These are phyloP conservation scores for Ailanthus altissimus DNA, from an alignment of 345 rosid genomes.

Conservation along the genomic window DNA sequence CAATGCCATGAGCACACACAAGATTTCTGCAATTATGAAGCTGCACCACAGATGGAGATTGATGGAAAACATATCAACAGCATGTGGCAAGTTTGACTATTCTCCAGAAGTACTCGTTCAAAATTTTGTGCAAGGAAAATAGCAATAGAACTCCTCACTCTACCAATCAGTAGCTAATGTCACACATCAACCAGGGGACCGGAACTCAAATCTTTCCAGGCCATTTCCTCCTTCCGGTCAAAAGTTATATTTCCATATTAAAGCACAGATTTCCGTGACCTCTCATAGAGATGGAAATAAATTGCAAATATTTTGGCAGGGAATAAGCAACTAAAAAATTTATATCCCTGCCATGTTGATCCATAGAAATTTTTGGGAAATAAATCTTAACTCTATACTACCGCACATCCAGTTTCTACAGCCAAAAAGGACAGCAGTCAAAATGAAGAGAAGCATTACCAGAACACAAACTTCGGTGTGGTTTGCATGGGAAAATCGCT, in stretches of 20 bases:
- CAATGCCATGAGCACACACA: not conserved
- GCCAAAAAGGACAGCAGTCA: not conserved
- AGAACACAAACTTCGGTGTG: constrained; percentile 79
- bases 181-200: not conserved
- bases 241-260: constrained; percentile 5
- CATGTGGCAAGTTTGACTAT: not conserved
- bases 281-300: not conserved
- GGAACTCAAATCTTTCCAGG: not conserved
- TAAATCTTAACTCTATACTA: not conserved
- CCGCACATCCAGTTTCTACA: not conserved
- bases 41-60: not conserved
- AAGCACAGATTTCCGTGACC: constrained; percentile 4
- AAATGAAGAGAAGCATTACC: constrained; percentile 50
- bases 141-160: not conserved
- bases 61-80: not conserved
- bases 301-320: not conserved
- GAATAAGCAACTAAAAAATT: not conserved
- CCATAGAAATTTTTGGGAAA: not conserved
- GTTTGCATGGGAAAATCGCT: constrained; percentile 69
- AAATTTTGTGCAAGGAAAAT: not conserved
- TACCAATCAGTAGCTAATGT: not conserved
- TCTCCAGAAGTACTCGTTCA: not conserved
- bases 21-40: not conserved
- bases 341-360: not conserved
- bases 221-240: no score